Conservation (phyloP, 129 eudicot species). For the Artemisia tridentata region DNA sequence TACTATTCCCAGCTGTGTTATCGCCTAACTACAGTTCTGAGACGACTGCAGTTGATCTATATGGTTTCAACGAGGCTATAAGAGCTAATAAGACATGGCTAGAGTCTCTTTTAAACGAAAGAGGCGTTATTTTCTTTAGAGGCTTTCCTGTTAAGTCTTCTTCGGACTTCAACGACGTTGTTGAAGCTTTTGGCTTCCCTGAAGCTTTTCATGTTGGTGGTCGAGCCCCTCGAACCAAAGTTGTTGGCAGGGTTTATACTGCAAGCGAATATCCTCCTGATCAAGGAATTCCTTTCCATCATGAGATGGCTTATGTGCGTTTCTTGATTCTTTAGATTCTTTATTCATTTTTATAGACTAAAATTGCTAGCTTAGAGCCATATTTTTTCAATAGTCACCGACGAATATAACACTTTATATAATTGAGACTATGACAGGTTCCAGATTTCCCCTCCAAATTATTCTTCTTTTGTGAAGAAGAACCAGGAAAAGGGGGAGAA, state of each 20-base stretch:
- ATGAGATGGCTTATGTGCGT: slow-evolving; percentile 18
- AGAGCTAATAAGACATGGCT: slow-evolving; percentile 43
- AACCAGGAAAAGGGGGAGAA: slow-evolving; percentile 76
- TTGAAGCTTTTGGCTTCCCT: slow-evolving; percentile 22
- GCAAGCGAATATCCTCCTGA: slow-evolving; percentile 11
- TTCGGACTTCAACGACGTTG: slow-evolving; percentile 54
- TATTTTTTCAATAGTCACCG: too few species aligned
- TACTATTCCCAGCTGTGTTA: slow-evolving; percentile 48
- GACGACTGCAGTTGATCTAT: background rate
- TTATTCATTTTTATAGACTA: too few species aligned
- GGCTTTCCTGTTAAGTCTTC: slow-evolving; percentile 4
- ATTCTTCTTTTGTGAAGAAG: slow-evolving; percentile 86
- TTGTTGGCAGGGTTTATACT: slow-evolving; percentile 5
- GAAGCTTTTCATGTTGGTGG: slow-evolving; percentile 9
- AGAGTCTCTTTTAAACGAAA: slow-evolving; percentile 13
- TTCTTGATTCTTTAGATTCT: background rate
- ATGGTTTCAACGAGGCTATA: slow-evolving; percentile 33
- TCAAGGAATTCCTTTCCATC: slow-evolving; percentile 14
- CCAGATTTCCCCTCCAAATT: slow-evolving; percentile 66
- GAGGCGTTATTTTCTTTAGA: slow-evolving; percentile 19
- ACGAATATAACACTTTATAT: too few species aligned
- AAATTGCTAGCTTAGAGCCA: too few species aligned
- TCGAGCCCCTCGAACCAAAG: background rate
- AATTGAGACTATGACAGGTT: slow-evolving; percentile 31
- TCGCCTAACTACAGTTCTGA: slow-evolving; percentile 32